Evolutionary conservation across 352 stramenopile species (phyloP), one percentile per base, ranked within the genome.

Genomic region (Globisporangium spinosum): DNA sequence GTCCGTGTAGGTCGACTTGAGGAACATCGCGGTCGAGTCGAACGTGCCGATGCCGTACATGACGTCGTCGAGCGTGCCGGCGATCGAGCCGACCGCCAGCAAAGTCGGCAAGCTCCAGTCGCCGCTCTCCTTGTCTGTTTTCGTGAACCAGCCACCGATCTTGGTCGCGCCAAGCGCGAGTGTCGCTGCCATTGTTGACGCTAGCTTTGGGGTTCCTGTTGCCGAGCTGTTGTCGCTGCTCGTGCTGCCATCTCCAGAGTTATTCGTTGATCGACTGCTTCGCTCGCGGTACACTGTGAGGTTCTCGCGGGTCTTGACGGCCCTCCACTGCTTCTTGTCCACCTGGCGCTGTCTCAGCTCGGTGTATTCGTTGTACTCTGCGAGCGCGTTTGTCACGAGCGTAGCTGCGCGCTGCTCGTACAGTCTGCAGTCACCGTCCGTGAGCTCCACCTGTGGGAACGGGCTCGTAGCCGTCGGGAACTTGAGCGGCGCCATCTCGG

Each of bases 1-100:
- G 22, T 78, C 66, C 12, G 77, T 77, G 67, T 85, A 89, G 12
- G 75, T 65, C 7, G 69, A 77, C 40, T 85, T 82, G n/a, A 90
- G 59, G 23, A 81, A 62, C 77, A 87, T 85, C 38, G 75, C 63
- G 12, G 79, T 75, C 49, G 77, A 56, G 69, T 85, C 77, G 23
- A 85, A 82, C 10, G 79, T 74, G 2, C 69, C 25, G 51, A 87
- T 76, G 17, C 84, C 80, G 60, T 85, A 82, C 80, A 91, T 89
- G 61, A 89, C 71, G 45, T 91, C 79, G 45, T 89, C 76, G 25
- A 91, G 29, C 60, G 73, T 70, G 3, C 73, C 73, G 17, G 47
- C 51, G 45, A 86, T 83, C 7, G 68, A 82, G 5, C 80, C 78
- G 38, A 77, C 74, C 62, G 78, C 76, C 38, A 84, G 72, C 27